Evolutionary conservation across 306 rosid species (phyloP), one percentile per base, ranked within the genome.

Genomic region (Vigna hirtella): DNA sequence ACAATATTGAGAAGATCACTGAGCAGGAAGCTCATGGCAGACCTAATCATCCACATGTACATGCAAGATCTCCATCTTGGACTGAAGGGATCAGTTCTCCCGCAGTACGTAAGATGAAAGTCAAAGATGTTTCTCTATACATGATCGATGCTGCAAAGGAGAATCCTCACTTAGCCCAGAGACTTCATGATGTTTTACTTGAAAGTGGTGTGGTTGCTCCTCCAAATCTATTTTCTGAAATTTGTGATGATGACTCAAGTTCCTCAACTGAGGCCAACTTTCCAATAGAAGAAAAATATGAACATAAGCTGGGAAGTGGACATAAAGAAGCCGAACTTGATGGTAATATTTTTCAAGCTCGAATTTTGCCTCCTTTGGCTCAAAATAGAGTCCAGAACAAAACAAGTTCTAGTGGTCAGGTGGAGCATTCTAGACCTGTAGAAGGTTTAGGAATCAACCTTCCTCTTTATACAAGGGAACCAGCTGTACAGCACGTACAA

Each of bases 121-220:
- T 91, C 74, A 93, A 91, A 63, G 97, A 93, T 52, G 91, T 95
- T 83, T 95, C 99, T n/a, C 89, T 88, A 80, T 95, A 93, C 85
- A 90, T 95, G 99, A 95, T 95, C 49, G 96, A 93, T 73, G 97
- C 99, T 73, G 97, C 99, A 73, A 93, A 88, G 81, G 99, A 95
- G 80, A 95, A 95, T 80, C 99, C 99, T 78, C 84, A 87, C 79
- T 76, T 95, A 67, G 99, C 94, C 59, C 98, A 91, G 75, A 95
- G 93, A 81, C 94, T 95, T 86, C 97, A 88, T 55, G 93, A 95
- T 43, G 99, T 93, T 80, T 81, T 95, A 78, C 99, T 84, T 14
- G 98, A 95, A 87, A 95, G 98, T 53, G 99, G 99, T 49, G 97
- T 95, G 58, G 90, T 81, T 86, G 97, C 98, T 83, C 99, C 99